A percentile compares a stretch with the other conserved stretches of the same genome.
Conservation (phyloP, 257 asterid genomes). For the Solanum ossicruentum region DNA sequence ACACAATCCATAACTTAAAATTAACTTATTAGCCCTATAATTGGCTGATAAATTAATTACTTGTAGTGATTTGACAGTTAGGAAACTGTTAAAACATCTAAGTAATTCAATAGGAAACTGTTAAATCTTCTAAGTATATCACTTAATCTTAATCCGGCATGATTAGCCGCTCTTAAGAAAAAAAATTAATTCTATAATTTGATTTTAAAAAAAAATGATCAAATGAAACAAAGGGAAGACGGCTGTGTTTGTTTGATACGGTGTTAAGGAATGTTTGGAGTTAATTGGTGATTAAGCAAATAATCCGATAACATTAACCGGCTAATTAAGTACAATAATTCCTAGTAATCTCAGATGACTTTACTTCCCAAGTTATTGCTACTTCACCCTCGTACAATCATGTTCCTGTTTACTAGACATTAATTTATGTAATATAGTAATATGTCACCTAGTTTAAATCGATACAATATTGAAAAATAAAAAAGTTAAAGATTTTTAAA, state of each 20-base stretch:
- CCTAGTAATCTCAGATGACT: background rate
- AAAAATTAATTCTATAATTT: background rate
- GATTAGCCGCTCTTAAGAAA: background rate
- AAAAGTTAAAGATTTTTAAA: too few relatives aligned
- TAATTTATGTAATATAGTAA: background rate
- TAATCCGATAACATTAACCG: slow-evolving; percentile 25
- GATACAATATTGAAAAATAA: background rate
- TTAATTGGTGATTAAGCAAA: background rate
- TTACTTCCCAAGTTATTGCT: background rate
- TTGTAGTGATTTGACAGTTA: background rate
- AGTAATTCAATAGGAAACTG: background rate
- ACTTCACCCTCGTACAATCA: background rate
- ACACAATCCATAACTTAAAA: background rate
- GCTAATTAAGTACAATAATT: background rate
- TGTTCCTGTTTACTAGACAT: background rate
- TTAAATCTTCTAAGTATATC: background rate
- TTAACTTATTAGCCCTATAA: background rate
- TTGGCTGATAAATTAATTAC: background rate
- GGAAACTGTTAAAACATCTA: background rate
- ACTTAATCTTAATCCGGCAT: background rate
- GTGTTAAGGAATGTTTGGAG: slow-evolving; percentile 19
- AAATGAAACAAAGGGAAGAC: slow-evolving; percentile 4
- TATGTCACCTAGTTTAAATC: background rate
- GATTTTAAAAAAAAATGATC: background rate
- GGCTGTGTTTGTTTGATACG: slow-evolving; percentile 38